These are phyloP conservation scores for Apocynum venetum DNA, from an alignment of 257 asterid species.

Conservation along the genomic window DNA sequence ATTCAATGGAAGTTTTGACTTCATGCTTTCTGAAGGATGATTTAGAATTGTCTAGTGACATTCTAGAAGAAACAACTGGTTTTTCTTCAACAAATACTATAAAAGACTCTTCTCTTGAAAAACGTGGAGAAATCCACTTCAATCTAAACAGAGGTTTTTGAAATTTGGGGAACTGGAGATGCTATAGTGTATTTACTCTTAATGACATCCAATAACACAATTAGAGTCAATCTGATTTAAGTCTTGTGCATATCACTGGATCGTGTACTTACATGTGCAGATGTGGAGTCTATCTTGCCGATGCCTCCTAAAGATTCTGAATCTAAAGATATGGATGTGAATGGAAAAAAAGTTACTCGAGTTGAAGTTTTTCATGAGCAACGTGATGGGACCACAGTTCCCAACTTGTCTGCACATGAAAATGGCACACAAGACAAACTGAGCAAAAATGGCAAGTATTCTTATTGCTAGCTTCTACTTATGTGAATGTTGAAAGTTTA, in stretches of 20 bases:
- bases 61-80: not conserved
- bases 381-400: conserved; percentile 25
- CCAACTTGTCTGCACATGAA: conserved; percentile 30
- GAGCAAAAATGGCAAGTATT: conserved; percentile 12
- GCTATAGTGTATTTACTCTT: not conserved
- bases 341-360: conserved; percentile 28
- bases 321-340: conserved; percentile 23
- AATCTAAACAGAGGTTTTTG: too few relatives aligned
- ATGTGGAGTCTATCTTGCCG: conserved; percentile 26
- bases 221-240: not conserved
- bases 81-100: not conserved
- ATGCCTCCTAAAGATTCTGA: conserved; percentile 27
- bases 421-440: conserved; percentile 23
- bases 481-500: not conserved
- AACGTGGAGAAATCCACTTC: not conserved
- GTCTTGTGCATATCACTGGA: conserved; percentile 16
- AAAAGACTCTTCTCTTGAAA: not conserved
- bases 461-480: not conserved
- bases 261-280: conserved; percentile 23
- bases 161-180: not conserved
- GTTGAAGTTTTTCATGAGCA: conserved; percentile 44
- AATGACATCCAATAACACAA: not conserved
- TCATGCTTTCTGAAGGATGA: not conserved
- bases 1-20: not conserved
- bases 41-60: not conserved